Evolutionary conservation across 148 eudicot species (phyloP), one percentile per base, ranked within the genome.

Genomic region (Gaultheria prostrata): DNA sequence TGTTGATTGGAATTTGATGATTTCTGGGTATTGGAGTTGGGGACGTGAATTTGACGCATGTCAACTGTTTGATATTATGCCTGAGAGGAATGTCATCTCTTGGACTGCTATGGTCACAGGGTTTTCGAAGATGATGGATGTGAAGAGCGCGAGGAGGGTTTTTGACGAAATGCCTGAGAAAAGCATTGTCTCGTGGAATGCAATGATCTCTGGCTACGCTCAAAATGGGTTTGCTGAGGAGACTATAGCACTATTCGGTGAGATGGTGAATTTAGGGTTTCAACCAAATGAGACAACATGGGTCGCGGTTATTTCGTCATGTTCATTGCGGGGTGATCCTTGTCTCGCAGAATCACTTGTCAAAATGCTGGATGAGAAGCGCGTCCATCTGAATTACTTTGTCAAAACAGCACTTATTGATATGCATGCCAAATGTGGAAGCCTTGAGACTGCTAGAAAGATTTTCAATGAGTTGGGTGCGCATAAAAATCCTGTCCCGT

Each of bases 61-160:
- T 7, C 67, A 72, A 75, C 81, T 94, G 78, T 94, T 94, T 86
- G 88, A 87, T 26, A 75, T 80, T 70, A 91, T 94, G 94, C 91
- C 88, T 21, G 89, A 85, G 48, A 91, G 84, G 85, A 91, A 91
- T 84, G 90, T 89, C 76, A 76, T 94, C 82, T 82, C 91, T 82
- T 93, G 95, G 98, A 93, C 91, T 54, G 89, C 91, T n/a, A 92
- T 94, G 92, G 86, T 94, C 78, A 90, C 84, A 7, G 95, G 95
- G 79, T 92, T 85, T 59, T 89, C 92, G 46, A 89, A 49, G 78
- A 79, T 85, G 56, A 87, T 84, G 79, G 87, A 92, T 85, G 63
- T 91, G 85, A 90, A 79, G 82, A 86, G 76, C 11, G 97, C 97
- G 0, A 90, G 93, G 85, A 78, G 82, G 87, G 89, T 81, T 84